Evolutionary conservation across 2,329 filamentous ascomycete species (phyloP), one percentile per base, ranked within the genome.

Genomic region (Eutypa lata): DNA sequence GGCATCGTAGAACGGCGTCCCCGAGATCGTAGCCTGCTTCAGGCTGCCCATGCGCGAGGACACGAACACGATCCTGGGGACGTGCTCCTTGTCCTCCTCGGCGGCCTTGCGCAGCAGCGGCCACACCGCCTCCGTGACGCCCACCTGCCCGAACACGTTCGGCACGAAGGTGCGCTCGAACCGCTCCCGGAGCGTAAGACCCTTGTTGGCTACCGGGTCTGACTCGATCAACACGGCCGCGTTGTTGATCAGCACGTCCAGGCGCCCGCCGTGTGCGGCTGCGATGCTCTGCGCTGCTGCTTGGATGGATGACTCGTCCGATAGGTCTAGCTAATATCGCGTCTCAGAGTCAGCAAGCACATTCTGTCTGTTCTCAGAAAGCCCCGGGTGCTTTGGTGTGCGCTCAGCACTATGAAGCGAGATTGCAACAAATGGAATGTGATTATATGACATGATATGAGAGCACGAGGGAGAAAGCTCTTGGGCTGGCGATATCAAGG

Each of bases 1-100:
- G 16, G 59, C 53, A 1, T 48, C 50, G 45, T 70, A 70, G 10
- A 51, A 67, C 1, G 50, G 22, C 0, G 57, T 68, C 0, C 52
- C 56, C 44, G 63, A 61, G 50, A 75, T 67, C 1, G 59, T 54
- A 0, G 68, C 53, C 14, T 59, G 48, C 0, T 56, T 48, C 2
- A 76, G 42, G 7, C 69, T 71, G 1, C 69, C 73, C 58, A 73
- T 66, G 3, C 57, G 49, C 19, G 67, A 71, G 0, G 67, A 68
- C 0, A 76, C 68, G 48, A 75, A 76, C 0, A 77, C 59, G 5
- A 76, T 52, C 2, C 72, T 68, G 2, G 72, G 68, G 1, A 51
- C 35, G 37, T 40, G 16, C 16, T 18, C 18, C 10, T 13, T 19
- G 16, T 11, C 42, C 7, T 14, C 22, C 42, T 44, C 19, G 26